phyloP scores from a whole-genome alignment of 2,329 filamentous ascomycete species.

The Aspergillus hortae region DNA sequence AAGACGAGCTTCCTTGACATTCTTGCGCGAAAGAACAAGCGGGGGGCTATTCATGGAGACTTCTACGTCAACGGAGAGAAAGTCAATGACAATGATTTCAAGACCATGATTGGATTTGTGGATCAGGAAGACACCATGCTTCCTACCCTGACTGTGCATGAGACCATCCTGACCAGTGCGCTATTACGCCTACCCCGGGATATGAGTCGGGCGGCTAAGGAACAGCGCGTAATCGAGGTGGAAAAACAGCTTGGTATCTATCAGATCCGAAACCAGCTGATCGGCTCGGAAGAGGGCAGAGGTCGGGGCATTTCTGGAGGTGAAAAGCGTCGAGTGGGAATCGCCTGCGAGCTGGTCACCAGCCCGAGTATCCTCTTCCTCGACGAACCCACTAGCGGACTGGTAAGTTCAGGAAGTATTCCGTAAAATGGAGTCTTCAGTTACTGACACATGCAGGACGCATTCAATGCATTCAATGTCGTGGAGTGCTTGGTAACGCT shows the following conservation, averaged over 20 bases:
- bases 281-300: constrained; percentile 91
- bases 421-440: too few relatives aligned
- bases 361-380: constrained; percentile 96
- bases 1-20: constrained; percentile 98
- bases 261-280: constrained; percentile 89
- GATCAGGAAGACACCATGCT: constrained; percentile 98
- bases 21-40: constrained; percentile 93
- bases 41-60: constrained; percentile 71
- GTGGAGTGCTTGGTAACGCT: constrained; percentile 92
- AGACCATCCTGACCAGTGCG: constrained; percentile 93
- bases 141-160: constrained; percentile 91
- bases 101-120: constrained; percentile 90
- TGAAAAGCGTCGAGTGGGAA: constrained; percentile 92
- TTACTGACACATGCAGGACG: constrained; percentile 53
- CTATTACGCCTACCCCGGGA: constrained; percentile 85
- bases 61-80: constrained; percentile 95
- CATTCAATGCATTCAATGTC: constrained; percentile 97
- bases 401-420: constrained; percentile 41
- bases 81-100: constrained; percentile 78
- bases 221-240: constrained; percentile 86
- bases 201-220: constrained; percentile 84
- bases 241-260: constrained; percentile 94
- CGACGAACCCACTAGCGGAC: constrained; percentile 92
- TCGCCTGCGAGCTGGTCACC: constrained; percentile 95
- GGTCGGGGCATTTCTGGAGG: constrained; percentile 95